A percentile compares a stretch with the other conserved stretches of the same genome.
Conservation (phyloP, 208 protist genomes). For the Vickermania ingenoplastis region DNA sequence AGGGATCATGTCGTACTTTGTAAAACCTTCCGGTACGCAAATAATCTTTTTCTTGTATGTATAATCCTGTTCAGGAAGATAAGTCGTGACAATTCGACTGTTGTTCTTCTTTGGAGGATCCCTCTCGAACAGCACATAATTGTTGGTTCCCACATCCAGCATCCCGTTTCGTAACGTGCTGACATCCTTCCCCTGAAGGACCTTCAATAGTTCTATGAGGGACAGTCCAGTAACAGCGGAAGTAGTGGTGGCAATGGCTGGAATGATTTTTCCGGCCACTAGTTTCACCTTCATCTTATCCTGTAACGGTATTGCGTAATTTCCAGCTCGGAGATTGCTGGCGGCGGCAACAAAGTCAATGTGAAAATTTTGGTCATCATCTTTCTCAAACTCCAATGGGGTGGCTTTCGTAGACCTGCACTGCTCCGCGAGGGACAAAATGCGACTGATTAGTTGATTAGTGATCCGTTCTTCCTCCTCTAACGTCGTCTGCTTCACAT, state of each 20-base stretch:
- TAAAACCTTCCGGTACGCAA: constrained; percentile 72
- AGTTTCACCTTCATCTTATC: constrained; percentile 88
- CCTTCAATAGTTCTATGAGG: constrained; percentile 97
- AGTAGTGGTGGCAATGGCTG: constrained; percentile 99
- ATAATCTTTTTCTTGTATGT: constrained; percentile 81
- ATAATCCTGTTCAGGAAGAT: constrained; percentile 81
- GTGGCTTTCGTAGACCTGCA: constrained; percentile 34
- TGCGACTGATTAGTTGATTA: constrained; percentile 24
- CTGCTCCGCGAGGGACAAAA: constrained; percentile 24
- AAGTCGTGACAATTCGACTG: constrained; percentile 63
- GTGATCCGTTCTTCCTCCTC: constrained; percentile 46
- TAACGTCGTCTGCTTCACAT: constrained; percentile 6
- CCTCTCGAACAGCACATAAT: constrained; percentile 85
- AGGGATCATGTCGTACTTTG: constrained; percentile 80
- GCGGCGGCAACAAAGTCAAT: constrained; percentile 92
- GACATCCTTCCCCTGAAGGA: constrained; percentile 75
- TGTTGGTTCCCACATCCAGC: constrained; percentile 83
- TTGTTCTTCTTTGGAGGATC: constrained; percentile 58
- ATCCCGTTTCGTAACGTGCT: constrained; percentile 77
- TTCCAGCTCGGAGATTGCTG: constrained; percentile 89
- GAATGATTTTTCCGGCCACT: constrained; percentile 99
- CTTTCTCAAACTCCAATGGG: constrained; percentile 93
- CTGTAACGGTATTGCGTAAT: constrained; percentile 89
- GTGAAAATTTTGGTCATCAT: constrained; percentile 94
- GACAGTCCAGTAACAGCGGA: constrained; percentile 97